phyloP scores from a whole-genome alignment of 176 grass and related monocot species.

The Phragmites australis region DNA sequence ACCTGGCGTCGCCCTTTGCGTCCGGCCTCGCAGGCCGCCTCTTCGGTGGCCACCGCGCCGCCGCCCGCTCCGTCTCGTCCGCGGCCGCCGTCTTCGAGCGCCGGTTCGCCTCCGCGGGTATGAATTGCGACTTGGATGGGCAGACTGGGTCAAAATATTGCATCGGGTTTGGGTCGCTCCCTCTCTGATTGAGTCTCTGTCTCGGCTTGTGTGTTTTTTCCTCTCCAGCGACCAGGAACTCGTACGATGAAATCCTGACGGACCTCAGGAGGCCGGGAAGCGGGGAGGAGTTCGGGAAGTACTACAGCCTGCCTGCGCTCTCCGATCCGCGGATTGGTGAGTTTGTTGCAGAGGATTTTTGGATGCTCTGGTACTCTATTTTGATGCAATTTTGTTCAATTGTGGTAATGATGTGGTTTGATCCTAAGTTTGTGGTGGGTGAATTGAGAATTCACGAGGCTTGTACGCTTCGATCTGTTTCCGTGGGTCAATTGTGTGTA shows the following conservation, averaged over 20 bases:
- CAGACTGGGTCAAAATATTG: background rate
- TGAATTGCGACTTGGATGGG: background rate
- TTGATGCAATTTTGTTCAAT: background rate
- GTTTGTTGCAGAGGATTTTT: background rate
- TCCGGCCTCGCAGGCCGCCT: conserved; percentile 59
- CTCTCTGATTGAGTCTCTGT: conserved; percentile 17
- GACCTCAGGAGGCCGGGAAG: conserved; percentile 73
- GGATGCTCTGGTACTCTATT: background rate
- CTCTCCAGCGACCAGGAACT: conserved; percentile 64
- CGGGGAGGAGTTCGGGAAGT: conserved; percentile 70
- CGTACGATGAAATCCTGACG: conserved; percentile 82
- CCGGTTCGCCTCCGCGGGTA: conserved; percentile 83
- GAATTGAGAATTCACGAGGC: background rate
- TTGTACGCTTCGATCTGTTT: conserved; percentile 16
- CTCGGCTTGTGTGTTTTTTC: background rate
- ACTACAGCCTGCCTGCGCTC: conserved; percentile 88
- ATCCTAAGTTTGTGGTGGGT: background rate
- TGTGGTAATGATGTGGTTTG: background rate
- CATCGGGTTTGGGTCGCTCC: background rate
- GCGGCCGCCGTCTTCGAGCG: conserved; percentile 65
- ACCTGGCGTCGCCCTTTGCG: conserved; percentile 38
- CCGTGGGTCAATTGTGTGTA: background rate
- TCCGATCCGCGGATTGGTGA: conserved; percentile 83
- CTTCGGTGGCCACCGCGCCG: conserved; percentile 50
- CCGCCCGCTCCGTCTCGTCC: conserved; percentile 42